A percentile compares a stretch with the other conserved stretches of the same genome.
These are phyloP conservation scores for Paramecium octaurelia DNA, from an alignment of 73 alveolate genomes.

Conservation along the genomic window DNA sequence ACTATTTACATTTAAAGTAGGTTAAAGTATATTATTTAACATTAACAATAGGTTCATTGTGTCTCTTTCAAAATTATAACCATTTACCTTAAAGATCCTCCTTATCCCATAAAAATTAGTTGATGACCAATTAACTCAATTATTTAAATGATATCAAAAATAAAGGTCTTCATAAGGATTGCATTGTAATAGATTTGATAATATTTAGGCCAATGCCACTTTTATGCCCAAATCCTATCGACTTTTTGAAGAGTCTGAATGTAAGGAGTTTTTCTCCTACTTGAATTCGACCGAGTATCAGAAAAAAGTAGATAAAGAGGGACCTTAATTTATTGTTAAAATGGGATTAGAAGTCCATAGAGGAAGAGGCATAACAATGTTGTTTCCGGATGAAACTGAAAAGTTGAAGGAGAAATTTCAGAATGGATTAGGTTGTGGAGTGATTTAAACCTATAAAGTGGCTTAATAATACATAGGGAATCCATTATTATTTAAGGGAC, in stretches of 20 bases:
- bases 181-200: neutral
- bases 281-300: conserved; percentile 21
- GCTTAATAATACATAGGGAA: conserved; percentile 41
- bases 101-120: neutral
- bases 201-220: conserved; percentile 8
- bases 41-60: neutral
- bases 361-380: conserved; percentile 42
- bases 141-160: neutral
- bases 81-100: neutral
- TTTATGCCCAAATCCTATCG: conserved; percentile 45
- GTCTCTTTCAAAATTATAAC: neutral
- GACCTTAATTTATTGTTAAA: conserved; percentile 15
- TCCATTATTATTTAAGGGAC: conserved; percentile 26
- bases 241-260: conserved; percentile 23
- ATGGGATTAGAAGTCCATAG: conserved; percentile 59
- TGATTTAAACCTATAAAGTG: neutral
- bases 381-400: conserved; percentile 8
- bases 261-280: conserved; percentile 18
- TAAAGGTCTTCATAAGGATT: neutral
- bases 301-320: neutral
- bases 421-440: conserved; percentile 38
- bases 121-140: neutral
- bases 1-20: neutral
- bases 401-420: neutral
- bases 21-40: neutral